These are phyloP conservation scores for Monosiga brevicollis DNA, from an alignment of 78 protist genomes.

Conservation along the genomic window DNA sequence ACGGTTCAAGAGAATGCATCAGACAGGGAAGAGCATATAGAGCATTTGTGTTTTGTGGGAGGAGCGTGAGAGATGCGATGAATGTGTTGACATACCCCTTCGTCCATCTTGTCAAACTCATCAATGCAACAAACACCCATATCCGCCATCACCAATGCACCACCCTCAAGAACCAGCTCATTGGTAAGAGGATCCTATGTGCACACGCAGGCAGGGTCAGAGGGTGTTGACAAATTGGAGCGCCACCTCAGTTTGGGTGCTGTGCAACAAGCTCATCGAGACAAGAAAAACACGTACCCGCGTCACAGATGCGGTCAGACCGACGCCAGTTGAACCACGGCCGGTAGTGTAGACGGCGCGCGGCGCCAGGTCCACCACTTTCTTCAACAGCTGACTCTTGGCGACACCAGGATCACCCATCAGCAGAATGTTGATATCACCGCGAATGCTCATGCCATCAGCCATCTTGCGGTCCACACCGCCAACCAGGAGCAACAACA, in stretches of 20 bases:
- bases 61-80: too few relatives aligned
- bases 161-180: slow-evolving; percentile 92
- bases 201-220: background rate
- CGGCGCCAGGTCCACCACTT: slow-evolving; percentile 50
- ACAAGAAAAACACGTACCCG: slow-evolving; percentile 1
- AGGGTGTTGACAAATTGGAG: too few relatives aligned
- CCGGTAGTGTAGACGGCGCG: slow-evolving; percentile 87
- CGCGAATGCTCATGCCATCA: slow-evolving; percentile 94
- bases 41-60: too few relatives aligned
- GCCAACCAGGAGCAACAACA: slow-evolving; percentile 87
- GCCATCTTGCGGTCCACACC: slow-evolving; percentile 50
- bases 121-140: slow-evolving; percentile 98
- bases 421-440: slow-evolving; percentile 42
- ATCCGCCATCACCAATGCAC: slow-evolving; percentile 98
- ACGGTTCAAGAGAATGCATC: too few relatives aligned
- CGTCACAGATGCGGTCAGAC: slow-evolving; percentile 97
- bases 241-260: too few relatives aligned
- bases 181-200: slow-evolving; percentile 70
- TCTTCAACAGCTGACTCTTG: slow-evolving; percentile 93
- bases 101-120: slow-evolving; percentile 97
- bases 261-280: too few relatives aligned
- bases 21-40: too few relatives aligned
- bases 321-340: slow-evolving; percentile 96
- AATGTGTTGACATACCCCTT: slow-evolving; percentile 14
- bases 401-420: slow-evolving; percentile 99